phyloP scores from a whole-genome alignment of 768 basidiomycete species.

The Tylopilus subfusipes region DNA sequence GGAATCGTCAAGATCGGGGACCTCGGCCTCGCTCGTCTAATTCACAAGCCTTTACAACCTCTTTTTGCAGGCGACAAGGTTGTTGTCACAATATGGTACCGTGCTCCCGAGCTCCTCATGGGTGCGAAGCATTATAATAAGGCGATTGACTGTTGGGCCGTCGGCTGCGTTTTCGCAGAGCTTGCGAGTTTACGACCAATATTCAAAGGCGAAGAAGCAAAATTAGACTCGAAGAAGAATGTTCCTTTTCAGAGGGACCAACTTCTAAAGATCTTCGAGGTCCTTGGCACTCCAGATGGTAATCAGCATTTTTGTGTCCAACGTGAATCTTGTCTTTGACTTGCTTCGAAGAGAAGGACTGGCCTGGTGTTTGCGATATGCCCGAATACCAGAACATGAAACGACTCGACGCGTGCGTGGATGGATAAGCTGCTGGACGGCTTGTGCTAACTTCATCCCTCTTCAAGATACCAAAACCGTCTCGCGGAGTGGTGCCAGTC shows the following conservation, averaged over 20 bases:
- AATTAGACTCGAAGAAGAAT: conserved; percentile 94
- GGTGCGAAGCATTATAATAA: conserved; percentile 98
- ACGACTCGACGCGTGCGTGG: conserved; percentile 65
- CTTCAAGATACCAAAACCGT: conserved; percentile 53
- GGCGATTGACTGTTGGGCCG: conserved; percentile 95
- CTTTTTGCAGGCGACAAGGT: conserved; percentile 95
- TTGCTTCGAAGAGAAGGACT: conserved; percentile 64
- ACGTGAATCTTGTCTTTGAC: neutral
- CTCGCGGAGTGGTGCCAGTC: conserved; percentile 72
- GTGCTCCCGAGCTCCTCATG: conserved; percentile 92
- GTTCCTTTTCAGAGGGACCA: conserved; percentile 97
- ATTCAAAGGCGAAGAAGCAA: conserved; percentile 99
- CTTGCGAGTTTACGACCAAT: conserved; percentile 90
- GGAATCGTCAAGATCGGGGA: conserved; percentile 99
- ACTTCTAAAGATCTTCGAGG: conserved; percentile 92
- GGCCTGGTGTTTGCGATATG: conserved; percentile 83
- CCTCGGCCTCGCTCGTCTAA: conserved; percentile 87
- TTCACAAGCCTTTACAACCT: conserved; percentile 87
- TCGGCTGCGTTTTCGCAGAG: conserved; percentile 97
- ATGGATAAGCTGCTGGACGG: neutral
- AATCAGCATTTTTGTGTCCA: neutral
- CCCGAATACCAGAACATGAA: conserved; percentile 85
- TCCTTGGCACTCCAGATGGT: conserved; percentile 88
- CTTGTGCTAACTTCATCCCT: conserved; percentile 12
- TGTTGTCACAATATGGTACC: conserved; percentile 99